A percentile compares a stretch with the other conserved stretches of the same genome.
Evolutionary conservation across 306 rosid genomes (phyloP).

Genomic region (Adenanthera pavonina): DNA sequence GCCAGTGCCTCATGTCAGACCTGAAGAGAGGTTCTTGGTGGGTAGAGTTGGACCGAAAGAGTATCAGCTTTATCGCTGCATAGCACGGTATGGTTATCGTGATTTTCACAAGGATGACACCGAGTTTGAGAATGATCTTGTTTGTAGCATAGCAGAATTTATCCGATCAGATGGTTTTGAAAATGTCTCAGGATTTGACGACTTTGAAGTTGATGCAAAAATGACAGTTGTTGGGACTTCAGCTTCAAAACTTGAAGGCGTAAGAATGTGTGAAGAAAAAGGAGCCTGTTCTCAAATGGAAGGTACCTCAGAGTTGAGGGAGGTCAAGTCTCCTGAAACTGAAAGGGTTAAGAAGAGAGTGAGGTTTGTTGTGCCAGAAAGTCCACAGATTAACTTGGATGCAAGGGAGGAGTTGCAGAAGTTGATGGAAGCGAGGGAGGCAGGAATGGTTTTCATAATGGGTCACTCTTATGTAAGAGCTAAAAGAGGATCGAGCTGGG

Average conservation of each 20-base stretch:
- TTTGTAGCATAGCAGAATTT: slow-evolving; percentile 88
- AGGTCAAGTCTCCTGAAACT: slow-evolving; percentile 60
- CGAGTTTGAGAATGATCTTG: slow-evolving; percentile 87
- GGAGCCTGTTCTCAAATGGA: slow-evolving; percentile 41
- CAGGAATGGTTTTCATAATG: slow-evolving; percentile 89
- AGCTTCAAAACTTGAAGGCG: slow-evolving; percentile 67
- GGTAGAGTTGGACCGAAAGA: slow-evolving; percentile 95
- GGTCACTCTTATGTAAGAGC: slow-evolving; percentile 91
- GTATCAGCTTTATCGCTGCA: slow-evolving; percentile 82
- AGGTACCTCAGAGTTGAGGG: slow-evolving; percentile 67
- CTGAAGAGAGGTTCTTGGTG: slow-evolving; percentile 87
- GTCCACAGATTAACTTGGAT: slow-evolving; percentile 63
- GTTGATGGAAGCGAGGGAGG: slow-evolving; percentile 92
- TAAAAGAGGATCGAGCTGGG: slow-evolving; percentile 83
- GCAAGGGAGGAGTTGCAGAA: slow-evolving; percentile 72
- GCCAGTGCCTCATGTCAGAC: slow-evolving; percentile 90
- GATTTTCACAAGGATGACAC: slow-evolving; percentile 85
- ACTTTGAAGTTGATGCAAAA: slow-evolving; percentile 56
- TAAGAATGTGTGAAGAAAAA: slow-evolving; percentile 66
- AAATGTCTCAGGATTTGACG: slow-evolving; percentile 42
- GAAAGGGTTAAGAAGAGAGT: slow-evolving; percentile 67
- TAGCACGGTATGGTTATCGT: slow-evolving; percentile 91
- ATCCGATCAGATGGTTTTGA: slow-evolving; percentile 69
- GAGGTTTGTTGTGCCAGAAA: slow-evolving; percentile 76
- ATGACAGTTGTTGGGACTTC: slow-evolving; percentile 91